Base-by-base conservation (phyloP, 2,329 filamentous ascomycete genomes). In the Chaetomium sp. region DNA sequence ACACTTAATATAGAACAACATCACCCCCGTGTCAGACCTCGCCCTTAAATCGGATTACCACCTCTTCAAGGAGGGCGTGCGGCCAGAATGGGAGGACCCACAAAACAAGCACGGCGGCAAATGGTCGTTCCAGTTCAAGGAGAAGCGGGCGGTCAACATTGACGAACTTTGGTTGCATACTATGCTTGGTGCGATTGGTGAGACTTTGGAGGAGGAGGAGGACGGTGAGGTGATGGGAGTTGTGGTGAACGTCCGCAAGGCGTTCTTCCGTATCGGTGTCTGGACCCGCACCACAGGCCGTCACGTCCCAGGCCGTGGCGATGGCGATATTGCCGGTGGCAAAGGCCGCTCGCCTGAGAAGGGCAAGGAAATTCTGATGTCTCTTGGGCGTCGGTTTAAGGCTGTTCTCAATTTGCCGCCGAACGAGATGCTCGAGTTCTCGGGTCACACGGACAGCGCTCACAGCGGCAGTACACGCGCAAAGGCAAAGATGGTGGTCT, bases 21-120 rank as follows among this genome's bases (percentile, higher is more conserved):
- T 99, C 72, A 90, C 92, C 50, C 87, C 91, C 44, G 92, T 95
- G 66, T 96, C 92, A 65, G 91, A 97, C 68, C 86, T 99, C 44
- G 89, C 91, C 45, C 85, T 95, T 70, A 99, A 99, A 79, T 96
- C 94, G 69, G 94, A 99, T 74, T 99, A 99, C 77, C 95, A 99
- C 71, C 88, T 99, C 45, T 99, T 99, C 87, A 99, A 99, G 80
- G 87, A 87, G 67, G 91, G 91, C 63, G 89, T 99, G 61, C 89
- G 94, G 62, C 94, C 94, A 38, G 95, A 99, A 76, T 99, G 94
- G 94, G 94, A 99, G 75, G 94, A 99, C 71, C 80, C 84, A 33
- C 91, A 97, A 78, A 99, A 99, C 80, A 99, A 97, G 82, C 91
- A 97, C 72, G 94, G 94, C 66, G 94, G 94, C 75, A 96, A 96